phyloP scores from a whole-genome alignment of 2,329 filamentous ascomycete genomes.

The Elsinoe fawcettii region DNA sequence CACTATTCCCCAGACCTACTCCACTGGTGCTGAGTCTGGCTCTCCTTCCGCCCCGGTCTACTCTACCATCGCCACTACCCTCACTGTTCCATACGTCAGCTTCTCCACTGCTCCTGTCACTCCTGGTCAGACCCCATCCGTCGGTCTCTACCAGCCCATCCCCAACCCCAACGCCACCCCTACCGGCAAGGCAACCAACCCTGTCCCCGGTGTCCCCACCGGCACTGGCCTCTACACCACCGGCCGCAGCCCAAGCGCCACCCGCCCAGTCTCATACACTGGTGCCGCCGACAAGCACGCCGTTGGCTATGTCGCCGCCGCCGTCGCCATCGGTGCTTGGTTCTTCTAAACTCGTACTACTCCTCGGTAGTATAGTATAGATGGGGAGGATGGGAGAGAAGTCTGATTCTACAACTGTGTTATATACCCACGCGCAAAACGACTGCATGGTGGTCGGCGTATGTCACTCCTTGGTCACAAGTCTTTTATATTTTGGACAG shows the following conservation, averaged over 20 bases:
- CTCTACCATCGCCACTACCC: conserved; percentile 31
- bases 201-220: conserved; percentile 18
- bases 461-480: background rate
- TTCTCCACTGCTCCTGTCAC: conserved; percentile 34
- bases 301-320: conserved; percentile 19
- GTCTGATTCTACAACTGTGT: conserved; percentile 5
- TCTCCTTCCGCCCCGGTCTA: conserved; percentile 25
- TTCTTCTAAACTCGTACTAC: conserved; percentile 16
- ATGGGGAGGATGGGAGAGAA: background rate
- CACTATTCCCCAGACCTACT: conserved; percentile 32
- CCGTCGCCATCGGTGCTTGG: conserved; percentile 22
- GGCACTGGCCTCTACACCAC: conserved; percentile 20
- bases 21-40: conserved; percentile 28
- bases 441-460: background rate
- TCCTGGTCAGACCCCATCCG: conserved; percentile 22
- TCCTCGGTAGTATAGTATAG: background rate
- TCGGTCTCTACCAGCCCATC: conserved; percentile 30
- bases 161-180: conserved; percentile 27
- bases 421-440: conserved; percentile 4
- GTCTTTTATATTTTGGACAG: background rate
- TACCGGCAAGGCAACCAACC: conserved; percentile 7
- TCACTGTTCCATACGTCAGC: conserved; percentile 41
- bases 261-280: conserved; percentile 20
- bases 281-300: conserved; percentile 21
- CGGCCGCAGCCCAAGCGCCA: conserved; percentile 17